A percentile compares a stretch with the other conserved stretches of the same genome.
Conservation (phyloP, 768 basidiomycete species). For the Saitozyma sp. region DNA sequence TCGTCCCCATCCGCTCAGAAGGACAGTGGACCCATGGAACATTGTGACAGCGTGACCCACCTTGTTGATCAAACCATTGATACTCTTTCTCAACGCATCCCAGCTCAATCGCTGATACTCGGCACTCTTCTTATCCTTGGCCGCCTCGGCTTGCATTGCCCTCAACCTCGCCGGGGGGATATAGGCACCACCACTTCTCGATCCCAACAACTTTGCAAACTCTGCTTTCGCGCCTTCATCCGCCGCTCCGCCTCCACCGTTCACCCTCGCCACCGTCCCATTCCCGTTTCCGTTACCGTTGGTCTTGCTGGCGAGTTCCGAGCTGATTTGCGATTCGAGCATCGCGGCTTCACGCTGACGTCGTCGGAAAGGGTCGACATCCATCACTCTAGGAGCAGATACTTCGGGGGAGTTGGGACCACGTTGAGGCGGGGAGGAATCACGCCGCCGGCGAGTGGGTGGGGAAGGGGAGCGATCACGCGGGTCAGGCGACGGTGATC, state of each 20-base stretch:
- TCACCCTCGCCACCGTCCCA: slow-evolving; percentile 56
- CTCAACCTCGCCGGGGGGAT: slow-evolving; percentile 91
- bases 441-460: slow-evolving; percentile 46
- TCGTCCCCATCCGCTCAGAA: background rate
- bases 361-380: slow-evolving; percentile 74
- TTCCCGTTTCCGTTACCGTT: slow-evolving; percentile 57
- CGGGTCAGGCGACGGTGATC: slow-evolving; percentile 47
- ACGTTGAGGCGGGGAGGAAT: slow-evolving; percentile 20
- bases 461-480: slow-evolving; percentile 50
- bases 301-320: slow-evolving; percentile 67
- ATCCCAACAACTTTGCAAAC: slow-evolving; percentile 77
- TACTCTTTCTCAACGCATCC: slow-evolving; percentile 95
- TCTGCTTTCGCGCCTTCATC: slow-evolving; percentile 70
- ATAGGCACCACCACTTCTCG: slow-evolving; percentile 90
- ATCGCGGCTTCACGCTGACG: slow-evolving; percentile 66
- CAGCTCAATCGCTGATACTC: slow-evolving; percentile 95
- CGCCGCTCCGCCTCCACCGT: slow-evolving; percentile 53
- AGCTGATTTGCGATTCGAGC: slow-evolving; percentile 60
- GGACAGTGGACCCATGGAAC: background rate
- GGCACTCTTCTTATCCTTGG: slow-evolving; percentile 73
- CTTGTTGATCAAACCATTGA: slow-evolving; percentile 99
- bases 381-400: slow-evolving; percentile 56
- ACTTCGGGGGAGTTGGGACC: slow-evolving; percentile 21
- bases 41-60: slow-evolving; percentile 24
- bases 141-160: slow-evolving; percentile 81